Base-by-base conservation (phyloP, 176 grass and related monocot genomes). In the Eragrostis nindensis region DNA sequence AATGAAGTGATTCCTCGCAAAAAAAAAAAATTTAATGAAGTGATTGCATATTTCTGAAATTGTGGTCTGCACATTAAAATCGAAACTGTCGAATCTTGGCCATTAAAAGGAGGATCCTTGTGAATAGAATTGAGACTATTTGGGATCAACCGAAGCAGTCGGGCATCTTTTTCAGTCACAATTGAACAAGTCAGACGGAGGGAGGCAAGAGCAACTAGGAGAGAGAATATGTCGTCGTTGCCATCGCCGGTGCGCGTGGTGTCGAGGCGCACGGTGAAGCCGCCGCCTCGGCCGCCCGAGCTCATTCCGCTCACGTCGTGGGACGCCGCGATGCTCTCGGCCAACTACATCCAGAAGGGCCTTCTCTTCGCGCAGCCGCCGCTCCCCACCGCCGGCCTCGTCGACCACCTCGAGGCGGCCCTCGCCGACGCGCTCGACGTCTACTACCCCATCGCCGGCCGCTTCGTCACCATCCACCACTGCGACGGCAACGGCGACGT, bases 321-420 rank as follows among this genome's bases (percentile, higher is more conserved):
- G 82, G 85, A 94, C 36, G 3, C 69, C 15, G 7, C 50, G 11
- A 48, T 85, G 53, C 74, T 94, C 11, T 80, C 78, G 5, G 6
- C 15, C 38, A 43, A 83, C 62, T 80, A 90, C 78, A 92, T 88
- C 27, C 82, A 88, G 19, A 88, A 91, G 52, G 90, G 86, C 66
- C 90, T 92, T 26, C 90, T 88, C 22, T 92, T 83, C 72, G n/a
- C 53, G 42, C 32, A 2, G n/a, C 78, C 36, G n/a, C 30, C 67
- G 19, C n/a, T 49, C 36, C 46, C 84, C 18, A 19, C 50, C 17
- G 59, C 29, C 10, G 38, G 65, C 63, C 61, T 86, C 46, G 12
- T 92, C 48, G 75, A 77, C 39, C 69, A 43, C 55, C 69, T 92
- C 63, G 25, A 59, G 57, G 54, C 47, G 27, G 44, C 90, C 32